Evolutionary conservation across 169 alveolate genomes (phyloP), one percentile per base, ranked within the genome.

Genomic region (Plasmodium ovale): DNA sequence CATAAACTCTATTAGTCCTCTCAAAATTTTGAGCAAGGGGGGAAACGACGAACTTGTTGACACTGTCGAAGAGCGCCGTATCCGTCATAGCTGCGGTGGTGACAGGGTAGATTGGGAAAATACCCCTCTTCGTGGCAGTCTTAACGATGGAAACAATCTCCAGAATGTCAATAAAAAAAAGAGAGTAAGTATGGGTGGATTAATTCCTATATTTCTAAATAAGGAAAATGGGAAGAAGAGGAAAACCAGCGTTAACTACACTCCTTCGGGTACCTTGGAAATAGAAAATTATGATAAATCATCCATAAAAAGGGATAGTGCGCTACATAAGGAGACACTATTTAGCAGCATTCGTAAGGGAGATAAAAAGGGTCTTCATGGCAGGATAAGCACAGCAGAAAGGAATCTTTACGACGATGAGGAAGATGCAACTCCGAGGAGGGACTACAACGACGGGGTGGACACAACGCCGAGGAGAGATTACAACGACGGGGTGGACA

Each of bases 161-260:
- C 21, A 16, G 16, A 70, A 65, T 85, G 21, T 68, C 21, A 85
- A 69, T 58, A 85, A 85, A 39, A 85, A 64, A 60, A 85, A 85
- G 21, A 68, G 91, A 49, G 54, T 85, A 56, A 85, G 91, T 49
- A 85, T 85, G 31, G 91, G 91, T 7, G 91, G 91, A 12, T 21
- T 85, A 23, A 23, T 70, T 39, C 91, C 91, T 71, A 49, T 85
- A 35, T 70, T 85, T 69, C 31, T 85, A 85, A 85, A 68, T 85
- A 85, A 44, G 33, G 54, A 31, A 58, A 68, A 21, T 12, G 44
- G 12, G 7, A 85, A 85, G 51, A 85, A 68, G 62, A 68, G 91
- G 31, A 85, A 60, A 71, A 85, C 91, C 12, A 69, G 31, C 33
- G 31, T 68, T 23, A 56, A 69, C 51, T 47, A 59, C 37, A 47